A percentile compares a stretch with the other conserved stretches of the same genome.
Evolutionary conservation across 139 green algal species (phyloP).

Genomic region (Edaphochlamys debaryana): DNA sequence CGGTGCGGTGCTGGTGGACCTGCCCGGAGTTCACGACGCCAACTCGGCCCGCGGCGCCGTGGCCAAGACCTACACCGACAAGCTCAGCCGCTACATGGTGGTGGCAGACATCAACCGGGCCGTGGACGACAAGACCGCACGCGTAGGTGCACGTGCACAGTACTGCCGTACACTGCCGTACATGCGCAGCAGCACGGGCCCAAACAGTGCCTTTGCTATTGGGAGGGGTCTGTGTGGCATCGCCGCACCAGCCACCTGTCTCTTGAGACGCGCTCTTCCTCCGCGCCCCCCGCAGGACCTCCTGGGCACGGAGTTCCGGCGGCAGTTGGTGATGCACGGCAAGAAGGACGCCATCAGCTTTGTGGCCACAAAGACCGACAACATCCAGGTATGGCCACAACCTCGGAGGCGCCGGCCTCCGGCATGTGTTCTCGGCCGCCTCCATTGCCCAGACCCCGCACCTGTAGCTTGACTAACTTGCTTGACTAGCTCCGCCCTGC

Average conservation of each 20-base stretch:
- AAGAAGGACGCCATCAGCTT: conserved; percentile 6
- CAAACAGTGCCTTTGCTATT: too few relatives aligned
- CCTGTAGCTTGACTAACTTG: too few relatives aligned
- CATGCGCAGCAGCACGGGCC: background rate
- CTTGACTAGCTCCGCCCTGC: too few relatives aligned
- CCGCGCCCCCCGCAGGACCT: conserved; percentile 7
- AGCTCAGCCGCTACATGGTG: conserved; percentile 43
- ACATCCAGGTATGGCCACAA: background rate
- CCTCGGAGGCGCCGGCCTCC: too few relatives aligned
- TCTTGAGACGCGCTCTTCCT: background rate
- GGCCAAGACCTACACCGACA: conserved; percentile 49
- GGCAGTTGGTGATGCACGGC: conserved; percentile 24
- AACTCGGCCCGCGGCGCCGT: conserved; percentile 52
- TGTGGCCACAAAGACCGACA: conserved; percentile 3
- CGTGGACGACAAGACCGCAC: conserved; percentile 57
- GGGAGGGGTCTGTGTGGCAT: too few relatives aligned
- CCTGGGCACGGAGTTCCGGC: conserved; percentile 8
- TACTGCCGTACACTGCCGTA: too few relatives aligned
- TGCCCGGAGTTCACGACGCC: conserved; percentile 50
- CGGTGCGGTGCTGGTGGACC: conserved; percentile 54
- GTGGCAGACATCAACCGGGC: conserved; percentile 49
- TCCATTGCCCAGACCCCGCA: too few relatives aligned
- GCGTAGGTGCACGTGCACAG: conserved; percentile 22
- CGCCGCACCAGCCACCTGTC: background rate
- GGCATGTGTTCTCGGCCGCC: too few relatives aligned